phyloP scores from a whole-genome alignment of 345 rosid genomes.

The Psidium guajava region DNA sequence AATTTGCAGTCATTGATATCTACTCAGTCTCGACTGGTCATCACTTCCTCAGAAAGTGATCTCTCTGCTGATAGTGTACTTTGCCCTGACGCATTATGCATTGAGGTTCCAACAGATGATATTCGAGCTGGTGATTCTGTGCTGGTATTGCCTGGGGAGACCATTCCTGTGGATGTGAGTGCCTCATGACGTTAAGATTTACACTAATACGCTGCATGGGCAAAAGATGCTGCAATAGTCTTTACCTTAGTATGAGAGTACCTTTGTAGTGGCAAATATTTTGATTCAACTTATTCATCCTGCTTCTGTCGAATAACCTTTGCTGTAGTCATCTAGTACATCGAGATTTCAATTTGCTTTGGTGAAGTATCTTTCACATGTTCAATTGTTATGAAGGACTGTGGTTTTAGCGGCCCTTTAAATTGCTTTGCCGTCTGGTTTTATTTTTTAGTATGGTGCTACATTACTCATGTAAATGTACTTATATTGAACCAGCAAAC shows the following conservation, averaged over 20 bases:
- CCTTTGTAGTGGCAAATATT: neutral
- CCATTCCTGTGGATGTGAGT: conserved; percentile 91
- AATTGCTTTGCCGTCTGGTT: neutral
- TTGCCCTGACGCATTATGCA: conserved; percentile 70
- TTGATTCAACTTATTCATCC: neutral
- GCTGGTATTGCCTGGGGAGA: conserved; percentile 90
- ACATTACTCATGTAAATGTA: neutral
- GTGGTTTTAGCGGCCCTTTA: neutral
- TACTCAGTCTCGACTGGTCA: conserved; percentile 78
- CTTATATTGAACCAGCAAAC: neutral
- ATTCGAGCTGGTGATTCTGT: conserved; percentile 80
- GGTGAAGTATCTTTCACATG: neutral
- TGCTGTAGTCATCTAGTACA: neutral
- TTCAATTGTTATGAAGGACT: neutral
- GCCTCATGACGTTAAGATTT: neutral
- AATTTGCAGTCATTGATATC: conserved; percentile 79
- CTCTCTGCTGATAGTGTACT: conserved; percentile 49
- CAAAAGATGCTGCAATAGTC: neutral
- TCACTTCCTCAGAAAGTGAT: conserved; percentile 60
- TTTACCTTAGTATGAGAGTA: neutral
- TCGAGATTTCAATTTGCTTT: neutral
- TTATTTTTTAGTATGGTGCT: neutral
- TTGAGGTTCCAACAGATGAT: conserved; percentile 77
- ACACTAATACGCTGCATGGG: neutral
- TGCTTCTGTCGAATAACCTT: neutral